Percentiles rank a stretch among this genome's conserved stretches.
These are phyloP conservation scores for Epichloe hybrida DNA, from an alignment of 2,329 filamentous ascomycete species.

Conservation along the genomic window DNA sequence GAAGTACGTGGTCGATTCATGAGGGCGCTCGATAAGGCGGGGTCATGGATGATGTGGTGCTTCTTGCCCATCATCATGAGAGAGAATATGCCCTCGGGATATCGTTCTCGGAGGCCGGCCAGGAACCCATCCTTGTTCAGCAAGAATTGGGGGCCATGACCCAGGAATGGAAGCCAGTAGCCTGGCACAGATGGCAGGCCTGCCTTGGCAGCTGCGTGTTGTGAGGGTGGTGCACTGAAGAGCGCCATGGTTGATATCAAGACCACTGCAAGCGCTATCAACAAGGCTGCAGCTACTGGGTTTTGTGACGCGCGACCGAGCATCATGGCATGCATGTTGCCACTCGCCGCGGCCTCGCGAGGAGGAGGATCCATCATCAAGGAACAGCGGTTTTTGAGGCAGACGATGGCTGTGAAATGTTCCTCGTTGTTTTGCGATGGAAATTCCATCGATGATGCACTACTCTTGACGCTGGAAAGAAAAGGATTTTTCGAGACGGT, in stretches of 20 bases:
- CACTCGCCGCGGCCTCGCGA: background rate
- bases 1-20: no score
- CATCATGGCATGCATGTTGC: background rate
- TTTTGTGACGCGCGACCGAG: background rate
- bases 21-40: no score
- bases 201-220: constrained; percentile 7
- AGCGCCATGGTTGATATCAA: constrained; percentile 4
- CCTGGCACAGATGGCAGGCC: constrained; percentile 14
- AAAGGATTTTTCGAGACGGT: no score
- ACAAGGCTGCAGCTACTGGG: background rate
- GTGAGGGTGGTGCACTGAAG: constrained; percentile 24
- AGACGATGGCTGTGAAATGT: no score
- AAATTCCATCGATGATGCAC: no score
- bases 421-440: no score
- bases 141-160: constrained; percentile 21
- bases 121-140: constrained; percentile 17
- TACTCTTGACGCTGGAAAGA: no score
- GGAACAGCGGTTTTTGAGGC: no score
- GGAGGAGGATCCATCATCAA: background rate
- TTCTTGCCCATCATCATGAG: no score
- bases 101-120: constrained; percentile 10
- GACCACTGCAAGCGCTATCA: background rate
- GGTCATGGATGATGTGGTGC: no score
- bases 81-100: no score
- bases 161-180: constrained; percentile 23